Percentiles rank a stretch among this genome's conserved stretches.
phyloP scores from a whole-genome alignment of 2,329 filamentous ascomycete genomes.

The Dothideomycetes sp. region DNA sequence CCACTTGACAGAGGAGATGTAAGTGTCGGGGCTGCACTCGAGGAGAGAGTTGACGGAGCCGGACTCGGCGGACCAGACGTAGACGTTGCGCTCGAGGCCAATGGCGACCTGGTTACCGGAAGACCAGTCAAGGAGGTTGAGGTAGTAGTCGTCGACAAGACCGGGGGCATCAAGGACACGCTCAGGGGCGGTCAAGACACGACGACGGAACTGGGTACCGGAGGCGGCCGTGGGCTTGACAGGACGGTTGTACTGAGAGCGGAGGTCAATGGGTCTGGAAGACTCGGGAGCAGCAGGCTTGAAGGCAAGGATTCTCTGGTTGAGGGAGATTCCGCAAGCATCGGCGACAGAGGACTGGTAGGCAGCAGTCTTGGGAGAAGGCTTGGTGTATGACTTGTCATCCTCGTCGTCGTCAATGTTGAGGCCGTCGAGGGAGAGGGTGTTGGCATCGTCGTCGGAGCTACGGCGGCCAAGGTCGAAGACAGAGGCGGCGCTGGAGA shows the following conservation, averaged over 20 bases:
- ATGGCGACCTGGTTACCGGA: slow-evolving; percentile 97
- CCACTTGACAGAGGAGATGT: slow-evolving; percentile 98
- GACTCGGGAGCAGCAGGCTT: slow-evolving; percentile 98
- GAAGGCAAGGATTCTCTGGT: slow-evolving; percentile 93
- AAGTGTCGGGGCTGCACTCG: slow-evolving; percentile 81
- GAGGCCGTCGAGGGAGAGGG: slow-evolving; percentile 65
- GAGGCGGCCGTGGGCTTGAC: slow-evolving; percentile 64
- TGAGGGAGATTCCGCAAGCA: slow-evolving; percentile 85
- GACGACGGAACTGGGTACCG: slow-evolving; percentile 78
- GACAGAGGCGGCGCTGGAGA: slow-evolving; percentile 54
- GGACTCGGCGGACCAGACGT: slow-evolving; percentile 95
- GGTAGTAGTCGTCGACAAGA: slow-evolving; percentile 96
- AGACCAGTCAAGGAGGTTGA: slow-evolving; percentile 97
- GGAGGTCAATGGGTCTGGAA: slow-evolving; percentile 93
- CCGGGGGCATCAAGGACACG: slow-evolving; percentile 93
- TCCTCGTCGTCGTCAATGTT: slow-evolving; percentile 63
- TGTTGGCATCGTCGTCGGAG: slow-evolving; percentile 43
- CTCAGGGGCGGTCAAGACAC: slow-evolving; percentile 89
- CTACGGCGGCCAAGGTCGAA: slow-evolving; percentile 51
- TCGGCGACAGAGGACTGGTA: slow-evolving; percentile 86
- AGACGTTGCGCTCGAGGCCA: slow-evolving; percentile 90
- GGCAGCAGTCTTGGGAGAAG: slow-evolving; percentile 76
- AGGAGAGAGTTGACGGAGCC: slow-evolving; percentile 81
- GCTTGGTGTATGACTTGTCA: slow-evolving; percentile 56
- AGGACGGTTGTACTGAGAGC: slow-evolving; percentile 95